Percentiles rank a stretch among this genome's conserved stretches.
phyloP scores from a whole-genome alignment of 805 yeast species.

The Nakazawaea wickerhamii region DNA sequence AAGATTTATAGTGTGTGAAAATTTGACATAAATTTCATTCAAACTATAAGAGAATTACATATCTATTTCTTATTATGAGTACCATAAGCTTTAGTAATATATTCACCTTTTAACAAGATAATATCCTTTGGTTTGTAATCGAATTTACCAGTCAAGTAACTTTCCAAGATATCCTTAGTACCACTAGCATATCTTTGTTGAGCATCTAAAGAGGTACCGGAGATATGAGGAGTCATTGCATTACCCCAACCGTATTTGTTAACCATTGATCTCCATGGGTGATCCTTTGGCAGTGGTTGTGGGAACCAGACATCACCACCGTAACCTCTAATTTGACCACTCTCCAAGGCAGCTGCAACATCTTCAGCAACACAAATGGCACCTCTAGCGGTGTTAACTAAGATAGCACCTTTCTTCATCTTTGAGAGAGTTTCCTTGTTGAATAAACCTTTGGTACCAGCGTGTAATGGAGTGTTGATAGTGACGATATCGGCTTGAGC shows the following conservation, averaged over 20 bases:
- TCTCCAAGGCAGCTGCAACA: constrained; percentile 65
- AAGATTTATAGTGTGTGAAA: too few species aligned
- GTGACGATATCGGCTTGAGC: constrained; percentile 67
- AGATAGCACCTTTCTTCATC: constrained; percentile 69
- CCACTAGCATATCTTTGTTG: constrained; percentile 72
- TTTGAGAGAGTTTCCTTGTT: constrained; percentile 60
- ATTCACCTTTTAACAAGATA: constrained; percentile 65
- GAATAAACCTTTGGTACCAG: constrained; percentile 60
- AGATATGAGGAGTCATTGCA: constrained; percentile 80
- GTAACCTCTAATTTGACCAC: constrained; percentile 70
- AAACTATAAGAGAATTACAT: neutral
- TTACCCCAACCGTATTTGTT: constrained; percentile 70
- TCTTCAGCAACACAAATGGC: constrained; percentile 71
- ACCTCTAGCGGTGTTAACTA: constrained; percentile 79
- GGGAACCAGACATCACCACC: constrained; percentile 86
- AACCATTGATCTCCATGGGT: constrained; percentile 70
- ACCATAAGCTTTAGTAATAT: constrained; percentile 73
- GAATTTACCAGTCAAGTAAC: constrained; percentile 54
- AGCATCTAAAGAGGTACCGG: constrained; percentile 79
- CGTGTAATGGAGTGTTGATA: constrained; percentile 73
- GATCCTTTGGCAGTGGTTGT: constrained; percentile 77
- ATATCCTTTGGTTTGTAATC: constrained; percentile 74
- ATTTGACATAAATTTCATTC: neutral
- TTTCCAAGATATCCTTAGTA: constrained; percentile 55
- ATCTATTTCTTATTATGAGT: constrained; percentile 29